These are phyloP conservation scores for Arthroderma uncinatum DNA, from an alignment of 2,329 filamentous ascomycete species.

Conservation along the genomic window DNA sequence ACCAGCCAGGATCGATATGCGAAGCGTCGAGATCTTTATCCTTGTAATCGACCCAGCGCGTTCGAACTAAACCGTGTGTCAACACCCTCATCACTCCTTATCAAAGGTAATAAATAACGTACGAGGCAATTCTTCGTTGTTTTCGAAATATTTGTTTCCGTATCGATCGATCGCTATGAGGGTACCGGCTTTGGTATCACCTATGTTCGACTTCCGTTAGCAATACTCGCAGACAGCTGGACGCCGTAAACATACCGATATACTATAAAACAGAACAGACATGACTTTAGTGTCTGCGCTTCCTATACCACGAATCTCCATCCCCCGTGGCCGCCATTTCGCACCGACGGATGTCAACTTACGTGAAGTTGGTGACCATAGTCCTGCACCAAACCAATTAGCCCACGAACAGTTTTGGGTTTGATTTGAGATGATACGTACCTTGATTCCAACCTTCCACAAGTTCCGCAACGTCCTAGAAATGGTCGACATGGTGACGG, in stretches of 20 bases:
- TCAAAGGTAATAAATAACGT: constrained; percentile 18
- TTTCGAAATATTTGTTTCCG: constrained; percentile 98
- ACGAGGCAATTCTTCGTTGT: constrained; percentile 85
- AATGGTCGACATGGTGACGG: constrained; percentile 73
- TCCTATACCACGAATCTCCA: not conserved
- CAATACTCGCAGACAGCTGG: not conserved
- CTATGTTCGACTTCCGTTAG: constrained; percentile 39
- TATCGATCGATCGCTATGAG: constrained; percentile 76
- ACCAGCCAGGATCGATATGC: constrained; percentile 88
- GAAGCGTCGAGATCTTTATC: constrained; percentile 52
- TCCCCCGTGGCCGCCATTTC: not conserved
- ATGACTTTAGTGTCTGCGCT: not conserved
- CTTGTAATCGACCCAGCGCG: constrained; percentile 96
- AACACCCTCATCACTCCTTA: not conserved
- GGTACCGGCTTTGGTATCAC: constrained; percentile 90
- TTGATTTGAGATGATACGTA: constrained; percentile 30
- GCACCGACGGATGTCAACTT: constrained; percentile 28
- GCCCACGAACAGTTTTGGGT: constrained; percentile 17
- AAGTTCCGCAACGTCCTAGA: constrained; percentile 76
- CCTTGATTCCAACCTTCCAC: constrained; percentile 80
- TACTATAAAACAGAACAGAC: constrained; percentile 23
- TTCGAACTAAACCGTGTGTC: constrained; percentile 55
- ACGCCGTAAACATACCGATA: constrained; percentile 27
- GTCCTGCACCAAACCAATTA: constrained; percentile 50
- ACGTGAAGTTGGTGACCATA: constrained; percentile 88